These are phyloP conservation scores for Neodidymelliopsis sp. DNA, from an alignment of 2,329 filamentous ascomycete genomes.

Conservation along the genomic window DNA sequence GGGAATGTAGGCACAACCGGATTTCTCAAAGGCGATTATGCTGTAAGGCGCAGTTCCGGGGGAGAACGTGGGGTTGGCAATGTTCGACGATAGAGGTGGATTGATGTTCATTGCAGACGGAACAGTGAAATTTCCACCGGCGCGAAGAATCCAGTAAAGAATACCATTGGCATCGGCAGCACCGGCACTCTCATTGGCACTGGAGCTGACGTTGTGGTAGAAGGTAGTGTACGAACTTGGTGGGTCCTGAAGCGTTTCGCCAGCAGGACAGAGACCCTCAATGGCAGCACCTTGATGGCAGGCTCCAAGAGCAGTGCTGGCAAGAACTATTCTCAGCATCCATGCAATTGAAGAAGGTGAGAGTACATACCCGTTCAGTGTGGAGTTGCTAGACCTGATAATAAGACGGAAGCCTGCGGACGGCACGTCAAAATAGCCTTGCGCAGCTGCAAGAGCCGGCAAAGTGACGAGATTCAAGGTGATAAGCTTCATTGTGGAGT, in stretches of 20 bases:
- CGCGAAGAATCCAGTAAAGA: constrained; percentile 23
- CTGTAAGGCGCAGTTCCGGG: constrained; percentile 31
- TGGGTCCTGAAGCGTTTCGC: constrained; percentile 10
- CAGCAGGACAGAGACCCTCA: constrained; percentile 47
- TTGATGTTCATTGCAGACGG: constrained; percentile 43
- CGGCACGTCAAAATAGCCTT: constrained; percentile 19
- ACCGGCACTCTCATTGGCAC: constrained; percentile 4
- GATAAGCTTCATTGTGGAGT: constrained; percentile 14
- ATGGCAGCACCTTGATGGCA: constrained; percentile 57
- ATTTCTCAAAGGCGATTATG: constrained; percentile 49
- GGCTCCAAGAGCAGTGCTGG: constrained; percentile 29
- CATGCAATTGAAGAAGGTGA: not conserved
- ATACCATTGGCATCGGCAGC: constrained; percentile 21
- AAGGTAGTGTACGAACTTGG: constrained; percentile 30
- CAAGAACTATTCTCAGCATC: not conserved
- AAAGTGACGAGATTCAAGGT: constrained; percentile 11
- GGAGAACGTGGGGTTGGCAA: constrained; percentile 51
- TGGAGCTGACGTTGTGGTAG: constrained; percentile 38
- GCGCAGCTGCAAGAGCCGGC: constrained; percentile 12
- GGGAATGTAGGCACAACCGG: constrained; percentile 47
- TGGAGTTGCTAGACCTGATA: constrained; percentile 25
- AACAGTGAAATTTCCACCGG: constrained; percentile 7
- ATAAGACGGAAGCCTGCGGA: constrained; percentile 34
- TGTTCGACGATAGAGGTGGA: constrained; percentile 43
- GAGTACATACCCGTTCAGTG: constrained; percentile 23